Percentiles rank a stretch among this genome's conserved stretches.
phyloP scores from a whole-genome alignment of 148 eudicot species.

The Rhododendron mucronatum region DNA sequence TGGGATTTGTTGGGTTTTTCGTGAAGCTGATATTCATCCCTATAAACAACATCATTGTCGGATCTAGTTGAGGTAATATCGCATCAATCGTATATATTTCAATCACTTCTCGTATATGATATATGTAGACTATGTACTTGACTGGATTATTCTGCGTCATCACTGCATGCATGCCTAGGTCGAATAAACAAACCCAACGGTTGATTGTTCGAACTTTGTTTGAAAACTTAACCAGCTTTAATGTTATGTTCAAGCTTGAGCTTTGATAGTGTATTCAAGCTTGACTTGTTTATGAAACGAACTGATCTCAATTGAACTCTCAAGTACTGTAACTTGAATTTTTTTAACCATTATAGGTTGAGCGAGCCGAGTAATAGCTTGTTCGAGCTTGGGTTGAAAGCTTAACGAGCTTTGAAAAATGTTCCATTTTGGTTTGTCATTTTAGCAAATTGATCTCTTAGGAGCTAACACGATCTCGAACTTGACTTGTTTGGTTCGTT shows the following conservation, averaged over 20 bases:
- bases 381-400: not conserved
- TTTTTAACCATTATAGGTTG: not conserved
- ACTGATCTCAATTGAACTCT: not conserved
- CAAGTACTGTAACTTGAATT: not conserved
- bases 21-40: conserved; percentile 68
- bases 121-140: not conserved
- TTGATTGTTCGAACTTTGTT: not conserved
- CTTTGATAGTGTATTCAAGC: too few species aligned
- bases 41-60: conserved; percentile 63
- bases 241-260: too few species aligned
- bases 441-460: not conserved
- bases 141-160: not conserved
- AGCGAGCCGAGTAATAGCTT: not conserved
- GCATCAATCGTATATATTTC: not conserved
- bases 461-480: not conserved
- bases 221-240: not conserved
- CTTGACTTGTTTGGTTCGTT: not conserved
- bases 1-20: conserved; percentile 74
- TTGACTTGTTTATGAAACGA: not conserved
- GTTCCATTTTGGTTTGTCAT: not conserved
- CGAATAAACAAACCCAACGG: not conserved
- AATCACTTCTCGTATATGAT: not conserved
- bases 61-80: conserved; percentile 37
- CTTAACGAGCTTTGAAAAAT: not conserved
- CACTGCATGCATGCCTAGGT: not conserved